phyloP scores from a whole-genome alignment of 495 filamentous ascomycete species.

The Rusavskia elegans region DNA sequence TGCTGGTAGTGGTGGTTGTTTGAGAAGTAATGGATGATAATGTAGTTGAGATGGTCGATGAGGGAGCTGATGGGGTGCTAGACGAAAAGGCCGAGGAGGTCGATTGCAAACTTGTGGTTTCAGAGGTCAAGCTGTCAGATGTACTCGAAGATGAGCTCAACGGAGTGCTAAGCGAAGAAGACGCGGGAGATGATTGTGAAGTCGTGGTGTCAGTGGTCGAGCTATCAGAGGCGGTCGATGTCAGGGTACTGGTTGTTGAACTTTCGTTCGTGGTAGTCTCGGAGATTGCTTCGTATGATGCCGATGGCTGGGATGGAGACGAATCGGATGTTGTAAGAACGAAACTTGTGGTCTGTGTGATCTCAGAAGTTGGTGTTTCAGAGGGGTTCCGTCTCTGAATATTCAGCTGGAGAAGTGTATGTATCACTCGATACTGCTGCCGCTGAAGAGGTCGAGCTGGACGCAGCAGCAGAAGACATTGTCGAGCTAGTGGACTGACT shows the following conservation, averaged over 20 bases:
- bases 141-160: not conserved
- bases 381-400: constrained; percentile 21
- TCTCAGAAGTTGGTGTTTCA: no score
- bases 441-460: constrained; percentile 2
- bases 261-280: not conserved
- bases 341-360: no score
- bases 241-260: no score
- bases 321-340: no score
- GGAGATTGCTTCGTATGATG: constrained; percentile 25
- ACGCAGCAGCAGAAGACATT: not conserved
- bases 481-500: constrained; percentile 1
- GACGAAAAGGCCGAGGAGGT: no score
- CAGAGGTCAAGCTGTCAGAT: not conserved
- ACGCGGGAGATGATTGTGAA: not conserved
- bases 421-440: not conserved
- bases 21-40: not conserved
- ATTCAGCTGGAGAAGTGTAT: no score
- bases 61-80: no score
- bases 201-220: not conserved
- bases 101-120: not conserved
- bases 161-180: not conserved
- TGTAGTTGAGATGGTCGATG: not conserved
- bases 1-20: not conserved
- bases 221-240: not conserved
- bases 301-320: constrained; percentile 16